Conservation (phyloP, 441 rosid species). For the Pelargonium cotyledonis region DNA sequence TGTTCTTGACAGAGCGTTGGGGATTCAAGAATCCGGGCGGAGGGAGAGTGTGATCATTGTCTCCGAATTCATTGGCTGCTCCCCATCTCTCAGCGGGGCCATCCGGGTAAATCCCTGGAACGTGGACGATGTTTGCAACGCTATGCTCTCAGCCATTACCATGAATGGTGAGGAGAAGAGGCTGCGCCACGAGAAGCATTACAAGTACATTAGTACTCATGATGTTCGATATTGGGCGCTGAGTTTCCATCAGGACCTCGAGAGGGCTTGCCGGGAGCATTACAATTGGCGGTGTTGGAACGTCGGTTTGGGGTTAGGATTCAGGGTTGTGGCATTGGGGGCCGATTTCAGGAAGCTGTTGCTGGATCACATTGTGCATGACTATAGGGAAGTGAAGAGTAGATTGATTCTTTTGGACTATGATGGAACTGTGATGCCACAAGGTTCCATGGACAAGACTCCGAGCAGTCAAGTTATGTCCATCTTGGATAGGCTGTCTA, state of each 20-base stretch:
- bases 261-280: conserved; percentile 69
- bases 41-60: conserved; percentile 64
- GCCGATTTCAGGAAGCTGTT: conserved; percentile 61
- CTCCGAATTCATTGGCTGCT: conserved; percentile 87
- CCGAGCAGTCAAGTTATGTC: conserved; percentile 15
- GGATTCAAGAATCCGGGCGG: conserved; percentile 25
- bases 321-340: conserved; percentile 65
- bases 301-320: conserved; percentile 63
- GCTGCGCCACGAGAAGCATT: conserved; percentile 77
- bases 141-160: conserved; percentile 47
- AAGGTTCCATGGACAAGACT: conserved; percentile 14
- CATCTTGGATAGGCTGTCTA: conserved; percentile 13
- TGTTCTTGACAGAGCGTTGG: conserved; percentile 46
- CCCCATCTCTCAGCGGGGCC: conserved; percentile 85
- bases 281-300: conserved; percentile 63
- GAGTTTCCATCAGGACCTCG: conserved; percentile 75
- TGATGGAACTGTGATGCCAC: conserved; percentile 15
- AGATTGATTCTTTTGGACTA: conserved; percentile 19
- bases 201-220: conserved; percentile 73
- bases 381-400: conserved; percentile 44
- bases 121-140: conserved; percentile 47
- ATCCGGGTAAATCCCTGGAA: conserved; percentile 84
- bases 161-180: conserved; percentile 51
- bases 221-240: conserved; percentile 73
- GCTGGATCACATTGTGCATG: conserved; percentile 43